Evolutionary conservation across 176 grass and related monocot species (phyloP), one percentile per base, ranked within the genome.

Genomic region (Canna indica): DNA sequence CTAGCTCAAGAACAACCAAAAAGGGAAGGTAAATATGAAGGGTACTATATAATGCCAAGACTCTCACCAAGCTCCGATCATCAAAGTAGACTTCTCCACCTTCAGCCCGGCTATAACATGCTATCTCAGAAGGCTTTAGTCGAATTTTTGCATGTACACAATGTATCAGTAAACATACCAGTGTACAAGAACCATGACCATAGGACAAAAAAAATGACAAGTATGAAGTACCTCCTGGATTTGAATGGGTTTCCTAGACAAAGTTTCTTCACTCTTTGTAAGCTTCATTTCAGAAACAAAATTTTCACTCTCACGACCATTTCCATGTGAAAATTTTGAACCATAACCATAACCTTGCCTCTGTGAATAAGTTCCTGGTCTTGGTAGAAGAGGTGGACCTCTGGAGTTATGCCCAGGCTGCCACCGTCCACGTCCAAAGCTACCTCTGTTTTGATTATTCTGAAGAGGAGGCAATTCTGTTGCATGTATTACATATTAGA

Each of bases 211-310:
- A 75, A 67, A 4, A 61, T 50, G 27, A n/a, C 12, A 62, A 81
- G 27, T 62, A 74, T 29, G 71, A 75, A 52, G 54, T 60, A 99
- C 90, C 94, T 93, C 90, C 39, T 99, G 94, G 77, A 99, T 83
- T 80, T 82, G 75, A 82, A 99, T 88, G 67, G 78, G 48, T 72
- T 99, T 99, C 72, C 94, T 93, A 71, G 90, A 87, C 74, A 99
- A 79, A 75, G 94, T 99, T 79, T 99, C 94, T 81, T 88, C 94
- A 56, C 94, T 99, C 77, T 99, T 99, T 77, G 92, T 99, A 71
- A 99, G 90, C 73, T 85, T 99, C 73, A 99, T 87, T 36, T 99
- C 94, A 82, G 94, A 93, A 83, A 99, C 86, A 78, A 99, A 93
- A 33, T 87, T 77, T 85, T 93, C 94, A 61, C 81, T 82, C 16